phyloP scores from a whole-genome alignment of 345 rosid genomes.

The Erysimum cheiranthoides region DNA sequence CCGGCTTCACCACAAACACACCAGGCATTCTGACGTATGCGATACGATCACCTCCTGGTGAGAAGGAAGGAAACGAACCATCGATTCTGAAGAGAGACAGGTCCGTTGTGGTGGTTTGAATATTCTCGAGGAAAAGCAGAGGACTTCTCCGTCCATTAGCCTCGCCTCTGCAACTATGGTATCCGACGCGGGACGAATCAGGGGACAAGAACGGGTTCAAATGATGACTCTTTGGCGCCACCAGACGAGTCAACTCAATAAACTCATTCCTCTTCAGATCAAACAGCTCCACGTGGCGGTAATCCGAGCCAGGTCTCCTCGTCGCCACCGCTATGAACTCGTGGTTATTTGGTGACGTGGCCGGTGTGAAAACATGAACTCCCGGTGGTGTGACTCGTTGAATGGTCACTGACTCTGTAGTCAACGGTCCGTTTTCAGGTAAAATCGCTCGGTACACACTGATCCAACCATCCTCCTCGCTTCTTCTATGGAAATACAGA shows the following conservation, averaged over 20 bases:
- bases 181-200: constrained; percentile 74
- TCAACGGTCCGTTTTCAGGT: constrained; percentile 47
- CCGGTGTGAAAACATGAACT: constrained; percentile 91
- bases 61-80: constrained; percentile 90
- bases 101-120: constrained; percentile 56
- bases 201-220: constrained; percentile 86
- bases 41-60: constrained; percentile 72
- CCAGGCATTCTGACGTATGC: constrained; percentile 83
- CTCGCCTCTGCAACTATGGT: constrained; percentile 78
- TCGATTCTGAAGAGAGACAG: constrained; percentile 81
- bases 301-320: constrained; percentile 61
- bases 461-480: constrained; percentile 70
- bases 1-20: constrained; percentile 73
- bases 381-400: constrained; percentile 82
- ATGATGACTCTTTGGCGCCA: constrained; percentile 75
- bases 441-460: constrained; percentile 69
- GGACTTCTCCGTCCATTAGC: constrained; percentile 49
- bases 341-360: constrained; percentile 76
- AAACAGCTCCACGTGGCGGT: constrained; percentile 82
- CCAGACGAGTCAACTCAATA: constrained; percentile 67
- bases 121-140: constrained; percentile 65
- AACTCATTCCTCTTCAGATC: constrained; percentile 62
- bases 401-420: constrained; percentile 52
- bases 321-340: constrained; percentile 78
- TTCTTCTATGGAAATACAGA: constrained; percentile 73